phyloP scores from a whole-genome alignment of 2,329 filamentous ascomycete genomes.

The Elsinoe arachidis region DNA sequence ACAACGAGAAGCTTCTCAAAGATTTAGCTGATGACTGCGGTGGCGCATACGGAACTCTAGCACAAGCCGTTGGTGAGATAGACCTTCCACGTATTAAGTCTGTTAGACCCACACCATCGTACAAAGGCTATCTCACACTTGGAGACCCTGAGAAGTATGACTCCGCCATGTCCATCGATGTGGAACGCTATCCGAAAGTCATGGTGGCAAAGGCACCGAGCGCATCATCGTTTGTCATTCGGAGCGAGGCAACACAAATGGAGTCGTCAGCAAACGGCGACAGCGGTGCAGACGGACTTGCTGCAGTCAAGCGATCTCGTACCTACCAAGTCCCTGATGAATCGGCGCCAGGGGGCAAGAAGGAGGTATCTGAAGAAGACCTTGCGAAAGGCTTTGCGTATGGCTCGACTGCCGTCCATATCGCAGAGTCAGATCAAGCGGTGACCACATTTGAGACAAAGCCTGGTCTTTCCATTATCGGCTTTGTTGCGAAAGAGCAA shows the following conservation, averaged over 20 bases:
- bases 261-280: slow-evolving; percentile 44
- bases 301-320: slow-evolving; percentile 65
- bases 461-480: slow-evolving; percentile 70
- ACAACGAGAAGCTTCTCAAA: slow-evolving; percentile 64
- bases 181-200: slow-evolving; percentile 85
- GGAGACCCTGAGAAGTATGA: slow-evolving; percentile 68
- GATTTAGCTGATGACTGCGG: slow-evolving; percentile 59
- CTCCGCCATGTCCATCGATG: slow-evolving; percentile 68
- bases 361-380: slow-evolving; percentile 70
- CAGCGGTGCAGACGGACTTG: slow-evolving; percentile 42
- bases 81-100: slow-evolving; percentile 67
- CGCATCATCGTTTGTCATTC: slow-evolving; percentile 66
- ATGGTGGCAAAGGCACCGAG: slow-evolving; percentile 65
- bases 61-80: slow-evolving; percentile 74
- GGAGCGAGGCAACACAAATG: slow-evolving; percentile 36
- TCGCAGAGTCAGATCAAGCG: slow-evolving; percentile 76
- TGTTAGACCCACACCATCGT: slow-evolving; percentile 67
- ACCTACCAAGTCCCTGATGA: slow-evolving; percentile 75
- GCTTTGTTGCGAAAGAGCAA: slow-evolving; percentile 65
- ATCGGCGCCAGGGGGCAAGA: slow-evolving; percentile 65
- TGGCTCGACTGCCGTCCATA: slow-evolving; percentile 81
- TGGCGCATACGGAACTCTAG: slow-evolving; percentile 73
- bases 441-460: slow-evolving; percentile 78
- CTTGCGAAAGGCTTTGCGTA: slow-evolving; percentile 93
- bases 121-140: slow-evolving; percentile 69